Base-by-base conservation (phyloP, 2,329 filamentous ascomycete species). In the Sclerotiophoma versabilis region DNA sequence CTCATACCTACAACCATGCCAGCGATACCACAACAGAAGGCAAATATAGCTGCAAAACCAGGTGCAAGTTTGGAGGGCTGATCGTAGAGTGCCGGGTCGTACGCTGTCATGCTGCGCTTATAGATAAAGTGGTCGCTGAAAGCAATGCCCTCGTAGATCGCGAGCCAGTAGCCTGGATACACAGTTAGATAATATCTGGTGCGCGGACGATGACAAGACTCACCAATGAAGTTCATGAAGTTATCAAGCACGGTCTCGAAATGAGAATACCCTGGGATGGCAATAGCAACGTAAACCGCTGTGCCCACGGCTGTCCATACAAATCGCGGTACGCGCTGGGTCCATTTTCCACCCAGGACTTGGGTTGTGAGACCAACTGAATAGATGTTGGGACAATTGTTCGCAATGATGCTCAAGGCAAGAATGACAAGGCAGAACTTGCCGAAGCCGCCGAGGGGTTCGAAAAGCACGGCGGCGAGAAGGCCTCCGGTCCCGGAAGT, bases 1-100 rank as follows among this genome's bases (percentile, higher is more conserved):
- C 83, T 83, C 87, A 91, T 91, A 5, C 89, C 88, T 7, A 84
- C 77, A 2, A 89, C 80, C 64, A 89, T 87, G 12, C 89, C 89
- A 12, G 81, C 79, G 32, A 88, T 75, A 44, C 89, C 89, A 49
- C 83, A 83, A 64, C 78, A 78, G 72, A 91, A 91, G 0, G 88
- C 86, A 1, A 79, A 61, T 10, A 86, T 62, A 4, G 88, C 87
- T 0, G 88, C 87, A 42, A 88, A 79, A 9, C 87, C 85, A 0
- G 83, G 80, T 0, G 89, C 88, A 0, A 91, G 80, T 44, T 81
- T 81, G 0, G 75, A 67, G 0, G 82, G 80, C 49, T 83, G 77
- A 59, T 86, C 81, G 70, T 88, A 90, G 58, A 81, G 71, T 34
- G 83, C 81, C 0, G 82, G 76, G n/a, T 75, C 69, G 70, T 91